Evolutionary conservation across 306 rosid species (phyloP).

Genomic region (Prunus dulcis): DNA sequence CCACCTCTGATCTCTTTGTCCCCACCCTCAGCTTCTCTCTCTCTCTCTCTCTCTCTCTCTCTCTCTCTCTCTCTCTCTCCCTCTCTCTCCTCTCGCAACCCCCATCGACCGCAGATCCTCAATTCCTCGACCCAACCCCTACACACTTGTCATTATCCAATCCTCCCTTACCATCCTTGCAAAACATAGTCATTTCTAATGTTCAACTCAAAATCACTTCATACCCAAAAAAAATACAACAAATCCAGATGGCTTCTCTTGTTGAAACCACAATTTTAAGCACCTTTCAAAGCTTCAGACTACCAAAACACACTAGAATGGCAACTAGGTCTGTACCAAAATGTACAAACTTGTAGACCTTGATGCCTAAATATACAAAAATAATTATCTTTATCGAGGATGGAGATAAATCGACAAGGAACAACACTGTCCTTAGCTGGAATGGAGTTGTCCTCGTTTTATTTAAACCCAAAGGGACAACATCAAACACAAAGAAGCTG

Average conservation of each 20-base stretch:
- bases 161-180: constrained; percentile 87
- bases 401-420: constrained; percentile 16
- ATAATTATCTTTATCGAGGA: background rate
- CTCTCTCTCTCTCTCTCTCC: too few species aligned
- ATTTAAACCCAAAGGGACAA: constrained; percentile 22
- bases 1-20: too few species aligned
- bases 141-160: constrained; percentile 90
- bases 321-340: constrained; percentile 6
- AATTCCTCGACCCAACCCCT: constrained; percentile 18
- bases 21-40: too few species aligned
- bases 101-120: too few species aligned
- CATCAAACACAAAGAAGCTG: constrained; percentile 42
- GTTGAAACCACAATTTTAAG: background rate
- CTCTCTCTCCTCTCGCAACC: too few species aligned
- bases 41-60: too few species aligned
- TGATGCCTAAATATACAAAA: constrained; percentile 10
- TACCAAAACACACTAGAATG: constrained; percentile 9
- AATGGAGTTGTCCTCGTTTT: constrained; percentile 34
- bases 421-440: constrained; percentile 24
- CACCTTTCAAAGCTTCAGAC: constrained; percentile 13
- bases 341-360: constrained; percentile 10
- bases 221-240: constrained; percentile 16
- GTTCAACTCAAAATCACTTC: constrained; percentile 3
- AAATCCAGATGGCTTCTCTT: constrained; percentile 18
- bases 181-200: constrained; percentile 73